Base-by-base conservation (phyloP, 2,329 filamentous ascomycete species). In the Sporothrix luriei region DNA sequence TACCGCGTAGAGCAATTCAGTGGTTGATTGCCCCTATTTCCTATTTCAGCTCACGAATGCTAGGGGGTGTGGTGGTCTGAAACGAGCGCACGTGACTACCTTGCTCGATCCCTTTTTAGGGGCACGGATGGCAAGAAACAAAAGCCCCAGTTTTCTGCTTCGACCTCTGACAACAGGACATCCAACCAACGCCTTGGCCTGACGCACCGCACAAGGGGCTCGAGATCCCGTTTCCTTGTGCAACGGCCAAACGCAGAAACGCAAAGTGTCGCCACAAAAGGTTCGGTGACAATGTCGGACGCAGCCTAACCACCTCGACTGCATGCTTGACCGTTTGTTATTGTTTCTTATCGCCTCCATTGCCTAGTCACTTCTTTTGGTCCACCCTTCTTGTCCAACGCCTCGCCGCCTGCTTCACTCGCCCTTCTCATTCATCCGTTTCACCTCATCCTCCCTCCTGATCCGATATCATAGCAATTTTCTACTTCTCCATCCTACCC, bases 121-220 rank as follows among this genome's bases (percentile, higher is more conserved):
- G 55, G 57, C 38, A 46, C 57, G 21, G 21, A 46, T 11, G 38
- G 57, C 16, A 57, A 57, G 46, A 33, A 33, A 49, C 24, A 38
- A 14, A 33, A 33, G 61, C 24, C 62, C 62, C 62, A 40, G 43
- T 65, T 65, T 65, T 65, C 62, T 65, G 21, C 62, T 14, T 65
- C 61, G 49, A 33, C 62, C 46, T 65, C 26, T 51, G 19, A 65
- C 62, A 49, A 49, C 46, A 52, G 19, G 46, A 16, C 38, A 21
- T 65, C 62, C 43, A 33, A 64, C 61, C 40, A 33, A 29, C 46
- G 9, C 16, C n/a, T 29, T 48, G 43, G 24, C 21, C 51, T 33
- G 33, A 64, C 38, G 55, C 55, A 59, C n/a, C n/a, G n/a, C 61
- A 16, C 43, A 65, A 65, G 62, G 26, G 62, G 43, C 43, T 43